Evolutionary conservation across 805 yeast genomes (phyloP).

Genomic region (Teunomyces funiuensis): DNA sequence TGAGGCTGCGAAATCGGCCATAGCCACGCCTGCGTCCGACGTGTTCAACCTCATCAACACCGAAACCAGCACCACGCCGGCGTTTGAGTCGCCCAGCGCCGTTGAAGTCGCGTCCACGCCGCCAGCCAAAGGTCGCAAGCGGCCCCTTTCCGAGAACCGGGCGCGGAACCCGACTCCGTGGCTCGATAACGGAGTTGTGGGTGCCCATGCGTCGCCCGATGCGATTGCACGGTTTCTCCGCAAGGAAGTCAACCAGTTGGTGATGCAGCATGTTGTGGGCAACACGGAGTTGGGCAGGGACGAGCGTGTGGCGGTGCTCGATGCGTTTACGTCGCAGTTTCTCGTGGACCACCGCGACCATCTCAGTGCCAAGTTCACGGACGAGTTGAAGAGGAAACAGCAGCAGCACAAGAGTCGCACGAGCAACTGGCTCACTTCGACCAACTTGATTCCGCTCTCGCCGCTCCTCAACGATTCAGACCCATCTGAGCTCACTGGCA

Average conservation of each 20-base stretch:
- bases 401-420: neutral
- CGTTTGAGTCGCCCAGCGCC: constrained; percentile 2
- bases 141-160: neutral
- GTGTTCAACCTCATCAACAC: constrained; percentile 11
- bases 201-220: constrained; percentile 1
- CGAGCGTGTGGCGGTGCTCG: constrained; percentile 12
- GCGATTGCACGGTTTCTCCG: constrained; percentile 10
- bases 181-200: neutral
- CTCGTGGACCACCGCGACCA: constrained; percentile 13
- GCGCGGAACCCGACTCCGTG: neutral
- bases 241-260: constrained; percentile 10
- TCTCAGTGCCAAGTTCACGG: constrained; percentile 10
- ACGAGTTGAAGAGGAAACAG: constrained; percentile 7
- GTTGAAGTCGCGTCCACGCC: neutral
- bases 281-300: constrained; percentile 8
- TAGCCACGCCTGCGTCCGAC: constrained; percentile 9
- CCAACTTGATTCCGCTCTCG: constrained; percentile 30
- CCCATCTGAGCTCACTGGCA: constrained; percentile 13
- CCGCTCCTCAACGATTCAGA: constrained; percentile 30
- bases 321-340: constrained; percentile 12
- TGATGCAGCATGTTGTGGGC: constrained; percentile 6
- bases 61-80: constrained; percentile 4
- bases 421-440: neutral
- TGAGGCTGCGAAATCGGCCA: constrained; percentile 2
- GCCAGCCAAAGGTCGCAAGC: neutral